These are phyloP conservation scores for Lactarius akahatsu DNA, from an alignment of 768 basidiomycete genomes.

Conservation along the genomic window DNA sequence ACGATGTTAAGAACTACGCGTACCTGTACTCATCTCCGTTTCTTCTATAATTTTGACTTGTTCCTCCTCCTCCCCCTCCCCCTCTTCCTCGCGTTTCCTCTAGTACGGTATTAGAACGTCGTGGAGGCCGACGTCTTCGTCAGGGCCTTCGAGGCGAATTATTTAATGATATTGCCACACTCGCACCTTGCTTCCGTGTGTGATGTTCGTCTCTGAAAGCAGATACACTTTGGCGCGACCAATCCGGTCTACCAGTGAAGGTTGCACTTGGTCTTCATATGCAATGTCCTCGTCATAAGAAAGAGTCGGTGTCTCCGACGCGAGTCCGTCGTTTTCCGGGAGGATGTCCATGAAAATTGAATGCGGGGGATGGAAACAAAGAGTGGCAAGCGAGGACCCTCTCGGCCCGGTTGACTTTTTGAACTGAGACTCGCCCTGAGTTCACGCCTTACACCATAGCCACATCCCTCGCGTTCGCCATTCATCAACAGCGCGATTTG, in stretches of 20 bases:
- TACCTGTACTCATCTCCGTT: constrained; percentile 30
- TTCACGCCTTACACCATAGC: constrained; percentile 1
- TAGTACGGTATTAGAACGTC: constrained; percentile 31
- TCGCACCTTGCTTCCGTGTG: constrained; percentile 73
- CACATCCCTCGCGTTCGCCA: not conserved
- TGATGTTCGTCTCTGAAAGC: constrained; percentile 62
- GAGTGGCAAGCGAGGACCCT: not conserved
- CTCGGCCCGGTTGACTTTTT: not conserved
- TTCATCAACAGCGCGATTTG: not conserved
- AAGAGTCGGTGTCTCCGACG: constrained; percentile 31
- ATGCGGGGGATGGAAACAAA: not conserved
- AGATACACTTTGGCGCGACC: constrained; percentile 74
- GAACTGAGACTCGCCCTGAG: not conserved
- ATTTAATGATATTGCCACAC: constrained; percentile 41
- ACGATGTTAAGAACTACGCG: not conserved
- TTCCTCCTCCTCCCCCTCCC: constrained; percentile 38
- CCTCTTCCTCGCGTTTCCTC: constrained; percentile 51
- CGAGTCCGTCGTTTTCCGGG: constrained; percentile 21
- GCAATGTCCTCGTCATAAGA: constrained; percentile 57
- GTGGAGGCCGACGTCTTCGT: constrained; percentile 38
- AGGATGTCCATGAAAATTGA: constrained; percentile 33
- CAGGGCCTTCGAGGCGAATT: constrained; percentile 42
- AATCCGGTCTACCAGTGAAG: constrained; percentile 62
- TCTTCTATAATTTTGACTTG: constrained; percentile 37
- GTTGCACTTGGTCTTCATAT: constrained; percentile 57